Base-by-base conservation (phyloP, 1,284 basidiomycete species). In the Inonotus obliquus region DNA sequence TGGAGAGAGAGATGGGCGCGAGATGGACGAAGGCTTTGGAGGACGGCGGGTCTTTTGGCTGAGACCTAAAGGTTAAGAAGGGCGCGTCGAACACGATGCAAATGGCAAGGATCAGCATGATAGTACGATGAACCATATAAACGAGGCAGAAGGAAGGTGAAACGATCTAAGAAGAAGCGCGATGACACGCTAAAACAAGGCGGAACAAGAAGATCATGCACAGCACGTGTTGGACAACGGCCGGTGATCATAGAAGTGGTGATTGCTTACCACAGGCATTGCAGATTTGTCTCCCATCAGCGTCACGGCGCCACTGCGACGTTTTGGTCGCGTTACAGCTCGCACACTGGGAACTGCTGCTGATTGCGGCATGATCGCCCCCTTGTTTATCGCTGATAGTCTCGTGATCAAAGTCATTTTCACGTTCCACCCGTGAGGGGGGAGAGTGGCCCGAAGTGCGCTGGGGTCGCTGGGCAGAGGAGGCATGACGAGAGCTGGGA, bases 211-310 rank as follows among this genome's bases (percentile, higher is more conserved):
- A 57, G 55, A 58, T 60, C 39, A 56, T 57, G 51, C 56, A 55
- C 19, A 39, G 25, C 55, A 65, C 63, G 72, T 75, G 73, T 74
- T 66, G 47, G 19, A 54, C 23, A 13, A 51, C 11, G 70, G 65
- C 70, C 63, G 71, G 71, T 64, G 70, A 69, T 70, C 66, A 69
- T 70, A 69, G 47, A 39, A 41, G 32, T 45, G 61, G 68, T 68
- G 68, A 69, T 65, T 38, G 79, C 91, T 85, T 73, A 92, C 91
- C 91, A 74, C 91, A 94, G 60, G 91, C 89, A 73, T 93, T 94
- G 77, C 91, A 94, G 69, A 92, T 83, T 45, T 87, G 82, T 71
- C 87, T 88, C 60, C 91, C 91, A 71, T 91, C 86, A 54, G 82
- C 77, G 70, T 91, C 90, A 67, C 91, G 81, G 67, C 91, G 79